Evolutionary conservation across 2,329 filamentous ascomycete genomes (phyloP).

Genomic region (Aspergillus fischeri): DNA sequence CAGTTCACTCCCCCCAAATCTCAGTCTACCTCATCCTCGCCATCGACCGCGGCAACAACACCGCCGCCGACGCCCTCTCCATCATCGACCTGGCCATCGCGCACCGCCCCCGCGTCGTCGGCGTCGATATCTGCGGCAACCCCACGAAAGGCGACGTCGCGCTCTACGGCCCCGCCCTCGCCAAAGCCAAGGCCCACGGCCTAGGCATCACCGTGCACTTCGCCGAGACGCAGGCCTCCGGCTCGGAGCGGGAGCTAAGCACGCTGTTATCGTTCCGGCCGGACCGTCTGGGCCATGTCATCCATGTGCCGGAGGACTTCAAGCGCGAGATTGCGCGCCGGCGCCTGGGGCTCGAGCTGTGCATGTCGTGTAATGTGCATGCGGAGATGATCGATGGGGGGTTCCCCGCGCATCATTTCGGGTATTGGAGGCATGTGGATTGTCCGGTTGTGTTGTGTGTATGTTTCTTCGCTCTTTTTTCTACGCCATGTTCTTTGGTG

Average conservation of each 20-base stretch:
- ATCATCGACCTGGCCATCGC: constrained; percentile 60
- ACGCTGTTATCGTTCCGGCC: constrained; percentile 64
- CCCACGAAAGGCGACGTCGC: constrained; percentile 60
- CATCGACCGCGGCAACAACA: constrained; percentile 64
- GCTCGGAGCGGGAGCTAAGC: constrained; percentile 56
- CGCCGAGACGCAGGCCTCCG: constrained; percentile 61
- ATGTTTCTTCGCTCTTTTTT: constrained; percentile 36
- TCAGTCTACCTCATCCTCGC: constrained; percentile 67
- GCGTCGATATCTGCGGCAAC: constrained; percentile 75
- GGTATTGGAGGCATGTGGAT: constrained; percentile 61
- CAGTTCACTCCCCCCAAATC: constrained; percentile 40
- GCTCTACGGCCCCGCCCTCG: constrained; percentile 56
- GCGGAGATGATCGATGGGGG: constrained; percentile 67
- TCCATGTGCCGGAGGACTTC: constrained; percentile 63
- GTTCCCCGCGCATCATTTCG: constrained; percentile 69
- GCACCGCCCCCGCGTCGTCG: constrained; percentile 58
- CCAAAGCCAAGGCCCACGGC: constrained; percentile 50
- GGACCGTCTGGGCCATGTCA: constrained; percentile 71
- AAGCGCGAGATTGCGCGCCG: constrained; percentile 52
- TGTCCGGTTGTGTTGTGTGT: constrained; percentile 66
- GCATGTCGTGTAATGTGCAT: constrained; percentile 75
- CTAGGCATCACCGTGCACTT: constrained; percentile 73
- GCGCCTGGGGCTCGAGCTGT: constrained; percentile 67
- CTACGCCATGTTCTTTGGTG: background rate
- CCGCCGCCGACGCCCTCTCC: constrained; percentile 55